A percentile compares a stretch with the other conserved stretches of the same genome.
These are phyloP conservation scores for Backusella parvicylindrica DNA, from an alignment of 192 early-diverging fungal genomes.

Conservation along the genomic window DNA sequence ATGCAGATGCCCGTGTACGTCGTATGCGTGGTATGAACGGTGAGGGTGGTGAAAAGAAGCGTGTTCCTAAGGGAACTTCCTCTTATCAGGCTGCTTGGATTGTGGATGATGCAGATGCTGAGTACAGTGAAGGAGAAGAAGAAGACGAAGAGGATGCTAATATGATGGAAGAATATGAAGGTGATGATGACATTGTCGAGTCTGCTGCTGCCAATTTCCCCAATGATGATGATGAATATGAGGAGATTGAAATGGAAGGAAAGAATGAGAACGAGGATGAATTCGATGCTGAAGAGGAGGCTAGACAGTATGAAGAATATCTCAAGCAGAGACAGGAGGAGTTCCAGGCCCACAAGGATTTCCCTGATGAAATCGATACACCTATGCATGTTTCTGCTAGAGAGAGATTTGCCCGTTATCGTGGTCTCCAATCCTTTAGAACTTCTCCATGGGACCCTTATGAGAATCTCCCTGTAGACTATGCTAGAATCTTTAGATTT, in stretches of 20 bases:
- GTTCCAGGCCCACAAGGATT: constrained; percentile 75
- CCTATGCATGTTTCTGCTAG: constrained; percentile 82
- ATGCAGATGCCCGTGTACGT: constrained; percentile 59
- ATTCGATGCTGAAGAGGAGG: constrained; percentile 40
- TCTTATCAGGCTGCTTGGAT: constrained; percentile 99
- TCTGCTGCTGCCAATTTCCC: constrained; percentile 25
- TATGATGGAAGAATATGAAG: constrained; percentile 26
- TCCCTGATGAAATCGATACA: constrained; percentile 98
- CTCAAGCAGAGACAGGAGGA: constrained; percentile 60
- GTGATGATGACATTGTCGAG: constrained; percentile 36
- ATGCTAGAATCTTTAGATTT: constrained; percentile 95
- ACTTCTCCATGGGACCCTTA: constrained; percentile 98
- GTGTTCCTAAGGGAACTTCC: constrained; percentile 94
- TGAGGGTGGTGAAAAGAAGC: constrained; percentile 44
- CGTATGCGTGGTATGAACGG: constrained; percentile 13
- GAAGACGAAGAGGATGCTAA: constrained; percentile 37
- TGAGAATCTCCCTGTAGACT: constrained; percentile 97
- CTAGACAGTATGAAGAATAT: constrained; percentile 52
- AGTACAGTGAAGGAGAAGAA: constrained; percentile 51
- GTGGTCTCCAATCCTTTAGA: constrained; percentile 92
- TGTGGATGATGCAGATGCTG: constrained; percentile 74
- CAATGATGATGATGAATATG: constrained; percentile 54
- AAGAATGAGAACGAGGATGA: constrained; percentile 26
- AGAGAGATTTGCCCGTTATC: constrained; percentile 88
- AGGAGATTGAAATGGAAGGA: constrained; percentile 43